phyloP scores from a whole-genome alignment of 108 stramenopile genomes.

The Fragilaria radians region DNA sequence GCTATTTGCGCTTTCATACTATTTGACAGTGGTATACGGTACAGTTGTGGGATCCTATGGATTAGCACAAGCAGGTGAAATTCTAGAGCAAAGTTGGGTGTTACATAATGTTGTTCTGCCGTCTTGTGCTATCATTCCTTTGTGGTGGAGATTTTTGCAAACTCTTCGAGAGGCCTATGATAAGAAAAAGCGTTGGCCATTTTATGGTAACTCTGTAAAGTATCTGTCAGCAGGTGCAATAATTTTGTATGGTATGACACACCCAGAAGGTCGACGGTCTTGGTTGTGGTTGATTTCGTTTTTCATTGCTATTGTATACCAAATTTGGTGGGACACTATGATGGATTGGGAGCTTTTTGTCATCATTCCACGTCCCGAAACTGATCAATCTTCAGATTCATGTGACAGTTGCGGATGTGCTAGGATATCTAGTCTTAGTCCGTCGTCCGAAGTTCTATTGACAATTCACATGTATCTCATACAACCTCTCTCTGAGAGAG shows the following conservation, averaged over 20 bases:
- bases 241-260: slow-evolving; percentile 80
- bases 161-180: slow-evolving; percentile 79
- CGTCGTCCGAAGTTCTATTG: slow-evolving; percentile 27
- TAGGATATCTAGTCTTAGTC: slow-evolving; percentile 39
- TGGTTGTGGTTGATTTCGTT: slow-evolving; percentile 55
- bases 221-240: slow-evolving; percentile 70
- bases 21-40: slow-evolving; percentile 58
- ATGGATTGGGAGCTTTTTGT: slow-evolving; percentile 86
- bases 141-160: slow-evolving; percentile 77
- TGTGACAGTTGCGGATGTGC: slow-evolving; percentile 13
- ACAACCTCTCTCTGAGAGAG: slow-evolving; percentile 13
- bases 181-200: slow-evolving; percentile 68
- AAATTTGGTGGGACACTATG: slow-evolving; percentile 79
- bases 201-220: slow-evolving; percentile 80
- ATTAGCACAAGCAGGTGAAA: slow-evolving; percentile 42
- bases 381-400: slow-evolving; percentile 14
- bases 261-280: slow-evolving; percentile 62
- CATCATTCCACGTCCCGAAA: slow-evolving; percentile 29
- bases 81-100: slow-evolving; percentile 56
- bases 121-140: slow-evolving; percentile 54
- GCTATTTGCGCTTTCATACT: slow-evolving; percentile 69
- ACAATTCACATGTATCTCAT: slow-evolving; percentile 29
- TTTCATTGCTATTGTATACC: slow-evolving; percentile 52
- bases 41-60: slow-evolving; percentile 46
- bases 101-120: slow-evolving; percentile 78